These are phyloP conservation scores for Castanospermum australe DNA, from an alignment of 306 rosid genomes.

Conservation along the genomic window DNA sequence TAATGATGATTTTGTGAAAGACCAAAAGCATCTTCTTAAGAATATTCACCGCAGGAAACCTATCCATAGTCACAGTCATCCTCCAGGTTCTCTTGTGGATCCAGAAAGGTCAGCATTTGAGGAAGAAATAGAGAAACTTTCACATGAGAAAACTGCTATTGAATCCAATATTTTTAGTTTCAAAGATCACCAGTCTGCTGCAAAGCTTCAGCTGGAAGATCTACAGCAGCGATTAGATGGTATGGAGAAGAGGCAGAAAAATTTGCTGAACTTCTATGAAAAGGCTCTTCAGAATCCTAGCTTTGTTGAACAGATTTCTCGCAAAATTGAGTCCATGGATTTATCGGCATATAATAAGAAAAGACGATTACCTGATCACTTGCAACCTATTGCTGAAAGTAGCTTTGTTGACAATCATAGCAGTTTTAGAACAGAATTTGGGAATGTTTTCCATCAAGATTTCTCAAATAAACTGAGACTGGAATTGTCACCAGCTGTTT, in stretches of 20 bases:
- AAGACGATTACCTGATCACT: constrained; percentile 77
- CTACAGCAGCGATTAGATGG: constrained; percentile 52
- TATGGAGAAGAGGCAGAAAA: constrained; percentile 72
- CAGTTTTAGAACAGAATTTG: constrained; percentile 66
- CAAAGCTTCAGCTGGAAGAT: constrained; percentile 66
- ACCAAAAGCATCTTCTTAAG: constrained; percentile 89
- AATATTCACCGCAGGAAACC: constrained; percentile 97
- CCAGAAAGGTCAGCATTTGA: constrained; percentile 86
- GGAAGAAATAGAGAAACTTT: constrained; percentile 82
- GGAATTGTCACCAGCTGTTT: constrained; percentile 81
- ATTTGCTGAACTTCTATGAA: constrained; percentile 51
- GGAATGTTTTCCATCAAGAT: constrained; percentile 77
- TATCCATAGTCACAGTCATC: constrained; percentile 94
- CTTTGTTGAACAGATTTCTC: constrained; percentile 64
- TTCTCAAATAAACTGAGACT: constrained; percentile 78
- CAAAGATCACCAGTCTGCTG: constrained; percentile 55
- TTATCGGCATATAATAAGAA: constrained; percentile 75
- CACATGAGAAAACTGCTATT: constrained; percentile 61
- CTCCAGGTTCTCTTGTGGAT: constrained; percentile 77
- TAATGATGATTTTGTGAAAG: constrained; percentile 91
- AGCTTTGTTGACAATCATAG: constrained; percentile 65
- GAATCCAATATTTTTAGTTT: constrained; percentile 60
- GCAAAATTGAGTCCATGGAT: constrained; percentile 80
- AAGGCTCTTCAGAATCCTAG: constrained; percentile 71
- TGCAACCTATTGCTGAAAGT: constrained; percentile 53